Evolutionary conservation across 2,329 filamentous ascomycete species (phyloP), one percentile per base, ranked within the genome.

Genomic region (Didymella segeticola): DNA sequence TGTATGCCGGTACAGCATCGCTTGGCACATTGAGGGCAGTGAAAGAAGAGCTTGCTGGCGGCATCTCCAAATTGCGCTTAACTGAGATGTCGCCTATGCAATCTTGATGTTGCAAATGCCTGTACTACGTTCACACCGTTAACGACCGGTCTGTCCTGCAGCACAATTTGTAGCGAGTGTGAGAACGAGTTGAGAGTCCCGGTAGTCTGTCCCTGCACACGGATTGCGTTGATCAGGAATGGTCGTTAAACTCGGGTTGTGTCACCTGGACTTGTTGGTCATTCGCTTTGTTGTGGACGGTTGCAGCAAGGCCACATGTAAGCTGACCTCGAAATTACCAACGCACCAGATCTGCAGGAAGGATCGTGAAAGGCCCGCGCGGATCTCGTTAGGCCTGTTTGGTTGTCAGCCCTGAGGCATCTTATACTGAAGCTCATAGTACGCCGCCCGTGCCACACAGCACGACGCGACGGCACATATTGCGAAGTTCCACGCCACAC

Each of bases 1-100:
- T 74, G 59, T 68, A 76, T 56, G 76, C 72, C n/a, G 75, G 75
- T 31, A 71, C 69, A 34, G 65, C 65, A 56, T 74, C 65, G 55
- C 69, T 57, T 56, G 72, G 63, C 48, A 75, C 63, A 60, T 77
- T 77, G 43, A 77, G 69, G 37, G 74, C 67, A 56, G 69, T 74
- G 58, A 77, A 77, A 38, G 72, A 77, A 51, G 70, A 66, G 51
- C 72, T 73, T 58, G 73, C 69, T 50, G 75, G 75, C 51, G 73
- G 71, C 73, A 76, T 75, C 43, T 62, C 60, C 47, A 46, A 15
- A 54, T 48, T 39, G 38, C 38, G 47, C 38, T 56, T 22, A 20
- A 22, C 36, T 47, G 50, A 36, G 56, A 52, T 51, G 30, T 33
- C 46, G 53, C 53, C 29, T 47, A 47, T 46, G 37, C 36, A 20